These are phyloP conservation scores for Kwoniella botswanensis DNA, from an alignment of 768 basidiomycete genomes.

Conservation along the genomic window DNA sequence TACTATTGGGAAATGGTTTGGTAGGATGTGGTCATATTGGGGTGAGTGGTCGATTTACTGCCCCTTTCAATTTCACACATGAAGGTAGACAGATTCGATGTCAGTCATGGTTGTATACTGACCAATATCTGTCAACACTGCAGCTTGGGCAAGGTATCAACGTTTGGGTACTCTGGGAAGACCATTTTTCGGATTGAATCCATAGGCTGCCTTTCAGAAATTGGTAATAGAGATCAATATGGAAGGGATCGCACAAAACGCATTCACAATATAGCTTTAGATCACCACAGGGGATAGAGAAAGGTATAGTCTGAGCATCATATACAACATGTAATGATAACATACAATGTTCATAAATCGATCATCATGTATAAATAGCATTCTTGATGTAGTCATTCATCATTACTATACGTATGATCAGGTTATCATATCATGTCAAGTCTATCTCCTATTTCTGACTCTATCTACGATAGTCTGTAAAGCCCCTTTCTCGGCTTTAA, in stretches of 20 bases:
- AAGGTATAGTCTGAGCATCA: no score
- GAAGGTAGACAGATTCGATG: neutral
- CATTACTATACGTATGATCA: neutral
- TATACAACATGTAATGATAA: neutral
- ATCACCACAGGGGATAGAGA: no score
- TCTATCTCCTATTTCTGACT: conserved; percentile 61
- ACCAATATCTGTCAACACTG: neutral
- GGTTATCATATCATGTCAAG: conserved; percentile 49
- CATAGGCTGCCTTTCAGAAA: neutral
- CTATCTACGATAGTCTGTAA: conserved; percentile 64
- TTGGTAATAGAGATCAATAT: no score
- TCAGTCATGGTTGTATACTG: no score
- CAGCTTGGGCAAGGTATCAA: conserved; percentile 29
- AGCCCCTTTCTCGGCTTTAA: conserved; percentile 59
- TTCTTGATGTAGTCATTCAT: no score
- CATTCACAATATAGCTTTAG: no score
- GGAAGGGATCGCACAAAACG: neutral
- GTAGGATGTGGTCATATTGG: conserved; percentile 83
- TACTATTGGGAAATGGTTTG: conserved; percentile 84
- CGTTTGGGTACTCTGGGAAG: conserved; percentile 17
- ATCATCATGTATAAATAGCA: neutral
- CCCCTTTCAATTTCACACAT: no score
- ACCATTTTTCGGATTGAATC: conserved; percentile 21
- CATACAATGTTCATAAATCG: neutral
- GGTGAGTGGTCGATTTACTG: conserved; percentile 63